Conservation (phyloP, 176 grass and related monocot species). For the Oryza australiensis region DNA sequence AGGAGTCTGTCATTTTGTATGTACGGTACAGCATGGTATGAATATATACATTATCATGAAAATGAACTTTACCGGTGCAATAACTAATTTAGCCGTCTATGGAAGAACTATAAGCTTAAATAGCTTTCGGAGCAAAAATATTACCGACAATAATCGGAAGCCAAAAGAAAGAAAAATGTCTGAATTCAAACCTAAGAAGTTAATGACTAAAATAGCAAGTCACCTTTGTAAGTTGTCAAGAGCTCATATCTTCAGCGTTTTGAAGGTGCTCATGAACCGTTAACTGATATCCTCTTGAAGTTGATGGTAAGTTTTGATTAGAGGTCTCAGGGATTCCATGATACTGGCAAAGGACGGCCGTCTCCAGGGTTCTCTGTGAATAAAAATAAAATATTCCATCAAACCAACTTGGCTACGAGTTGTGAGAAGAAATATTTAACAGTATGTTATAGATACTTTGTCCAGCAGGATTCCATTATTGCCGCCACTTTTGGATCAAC, state of each 20-base stretch:
- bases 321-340: constrained; percentile 68
- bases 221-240: constrained; percentile 11
- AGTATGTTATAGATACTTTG: constrained; percentile 53
- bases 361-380: constrained; percentile 69
- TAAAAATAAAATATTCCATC: constrained; percentile 1
- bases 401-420: constrained; percentile 12
- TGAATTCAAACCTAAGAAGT: background rate
- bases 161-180: background rate
- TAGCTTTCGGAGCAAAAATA: background rate
- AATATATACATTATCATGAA: constrained; percentile 2
- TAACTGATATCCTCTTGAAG: constrained; percentile 39
- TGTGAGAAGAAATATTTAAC: constrained; percentile 21
- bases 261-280: background rate
- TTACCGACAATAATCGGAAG: background rate
- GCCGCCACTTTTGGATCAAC: constrained; percentile 58
- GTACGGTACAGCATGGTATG: constrained; percentile 24
- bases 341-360: constrained; percentile 75
- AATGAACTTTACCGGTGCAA: background rate
- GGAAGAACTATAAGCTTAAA: constrained; percentile 16
- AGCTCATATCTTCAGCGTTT: background rate
- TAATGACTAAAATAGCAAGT: background rate
- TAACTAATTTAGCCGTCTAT: background rate
- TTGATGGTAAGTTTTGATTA: constrained; percentile 52
- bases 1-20: background rate
- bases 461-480: constrained; percentile 82